A percentile compares a stretch with the other conserved stretches of the same genome.
Conservation (phyloP, 108 stramenopile genomes). For the Seminavis robusta region DNA sequence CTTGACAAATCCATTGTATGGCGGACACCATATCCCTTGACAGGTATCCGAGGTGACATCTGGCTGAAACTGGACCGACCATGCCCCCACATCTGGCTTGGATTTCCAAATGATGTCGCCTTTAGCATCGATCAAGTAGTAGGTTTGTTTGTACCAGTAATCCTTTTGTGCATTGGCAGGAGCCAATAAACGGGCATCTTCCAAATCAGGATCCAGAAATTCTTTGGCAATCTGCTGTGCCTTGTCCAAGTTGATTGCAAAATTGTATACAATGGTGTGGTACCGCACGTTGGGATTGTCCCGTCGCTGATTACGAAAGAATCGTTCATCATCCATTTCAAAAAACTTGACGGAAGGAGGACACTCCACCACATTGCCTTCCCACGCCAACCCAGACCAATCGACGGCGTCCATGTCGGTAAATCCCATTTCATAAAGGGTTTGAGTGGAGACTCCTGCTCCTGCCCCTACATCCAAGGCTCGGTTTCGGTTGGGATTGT, state of each 20-base stretch:
- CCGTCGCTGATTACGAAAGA: constrained; percentile 21
- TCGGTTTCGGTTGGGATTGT: constrained; percentile 1
- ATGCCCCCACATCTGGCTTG: constrained; percentile 78
- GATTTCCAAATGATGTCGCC: constrained; percentile 54
- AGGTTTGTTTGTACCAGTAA: constrained; percentile 86
- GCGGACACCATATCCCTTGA: constrained; percentile 84
- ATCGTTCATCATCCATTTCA: constrained; percentile 77
- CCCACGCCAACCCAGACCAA: constrained; percentile 80
- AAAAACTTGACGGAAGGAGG: constrained; percentile 61
- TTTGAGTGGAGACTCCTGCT: constrained; percentile 79
- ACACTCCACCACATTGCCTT: constrained; percentile 59
- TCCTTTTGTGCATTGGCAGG: constrained; percentile 73
- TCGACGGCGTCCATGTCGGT: constrained; percentile 73
- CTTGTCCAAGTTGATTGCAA: constrained; percentile 78
- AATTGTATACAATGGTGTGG: constrained; percentile 78
- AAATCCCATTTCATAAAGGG: constrained; percentile 71
- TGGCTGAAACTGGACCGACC: constrained; percentile 87
- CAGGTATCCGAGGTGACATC: constrained; percentile 87
- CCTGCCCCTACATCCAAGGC: constrained; percentile 84
- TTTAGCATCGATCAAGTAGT: constrained; percentile 44
- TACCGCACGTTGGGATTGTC: constrained; percentile 26
- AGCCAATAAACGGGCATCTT: constrained; percentile 61
- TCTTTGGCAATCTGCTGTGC: constrained; percentile 53
- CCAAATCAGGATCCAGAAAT: constrained; percentile 40
- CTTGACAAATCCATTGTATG: constrained; percentile 73